Evolutionary conservation across 305 asterid genomes (phyloP), one percentile per base, ranked within the genome.

Genomic region (Rubia peregrina): DNA sequence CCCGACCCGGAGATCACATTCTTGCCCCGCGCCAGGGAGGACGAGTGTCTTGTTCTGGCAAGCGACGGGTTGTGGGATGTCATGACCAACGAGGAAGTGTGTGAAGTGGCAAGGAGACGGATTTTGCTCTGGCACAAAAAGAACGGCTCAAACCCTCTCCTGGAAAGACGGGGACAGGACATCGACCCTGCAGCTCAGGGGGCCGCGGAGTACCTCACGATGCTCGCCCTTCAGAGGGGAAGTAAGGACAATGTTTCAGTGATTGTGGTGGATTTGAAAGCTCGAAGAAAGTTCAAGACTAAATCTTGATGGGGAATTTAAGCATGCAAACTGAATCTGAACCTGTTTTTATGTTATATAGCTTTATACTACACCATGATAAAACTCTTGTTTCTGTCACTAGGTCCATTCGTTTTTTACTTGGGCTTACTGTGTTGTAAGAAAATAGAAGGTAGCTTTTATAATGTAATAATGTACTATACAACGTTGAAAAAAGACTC

Each of bases 31-130:
- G 83, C 86, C 26, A 82, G 86, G 74, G 96, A 86, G 59, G 96
- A 91, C 40, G 88, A 89, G 79, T 88, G 95, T 76, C 92, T 91
- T 13, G 73, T 89, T 70, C 71, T 91, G 48, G 98, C 95, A 2
- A 89, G 90, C 48, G 96, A 91, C 22, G 98, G 95, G 3, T 74
- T 91, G 67, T 91, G 95, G 96, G 98, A 89, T 12, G 91, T 86
- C 9, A 82, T 88, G 83, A 51, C 90, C 36, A 91, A 89, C 3
- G 90, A 89, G 64, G 98, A 89, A 80, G 95, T 59, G 0, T 91
- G 96, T 48, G 95, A 89, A 57, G 76, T 76, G 22, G 94, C 98
- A 8, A 81, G 94, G 44, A 83, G 83, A 64, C 78, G 89, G 46
- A 82, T 89, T 17, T 70, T 84, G 75, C 63, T 88, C 41, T 91